Percentiles rank a stretch among this genome's conserved stretches.
These are phyloP conservation scores for Acanthamoeba royreba DNA, from an alignment of 208 protist genomes.

Conservation along the genomic window DNA sequence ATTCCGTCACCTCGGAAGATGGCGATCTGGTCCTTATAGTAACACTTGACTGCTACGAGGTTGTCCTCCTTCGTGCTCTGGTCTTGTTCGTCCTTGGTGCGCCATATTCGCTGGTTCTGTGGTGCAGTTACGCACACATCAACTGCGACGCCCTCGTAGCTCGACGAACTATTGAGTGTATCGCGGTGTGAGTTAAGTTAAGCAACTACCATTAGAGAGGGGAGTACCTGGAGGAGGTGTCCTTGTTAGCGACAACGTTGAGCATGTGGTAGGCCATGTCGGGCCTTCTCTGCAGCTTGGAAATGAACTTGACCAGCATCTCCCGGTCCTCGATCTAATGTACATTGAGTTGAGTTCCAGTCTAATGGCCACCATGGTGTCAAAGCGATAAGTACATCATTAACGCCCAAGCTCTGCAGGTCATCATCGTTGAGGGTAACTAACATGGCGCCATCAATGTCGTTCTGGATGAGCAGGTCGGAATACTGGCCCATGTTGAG, in stretches of 20 bases:
- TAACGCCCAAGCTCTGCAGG: background rate
- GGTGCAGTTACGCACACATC: background rate
- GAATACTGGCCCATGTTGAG: background rate
- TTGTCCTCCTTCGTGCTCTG: too few species aligned
- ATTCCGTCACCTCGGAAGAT: background rate
- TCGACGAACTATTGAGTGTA: too few species aligned
- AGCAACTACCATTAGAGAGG: too few species aligned
- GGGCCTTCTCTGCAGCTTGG: background rate
- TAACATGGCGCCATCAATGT: background rate
- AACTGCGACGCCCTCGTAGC: background rate
- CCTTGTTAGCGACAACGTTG: too few species aligned
- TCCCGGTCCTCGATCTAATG: background rate
- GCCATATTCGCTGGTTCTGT: background rate
- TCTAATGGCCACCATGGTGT: too few species aligned
- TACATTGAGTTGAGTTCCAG: too few species aligned
- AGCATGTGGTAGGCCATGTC: background rate
- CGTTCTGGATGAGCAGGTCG: constrained; percentile 5
- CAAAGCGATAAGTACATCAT: background rate
- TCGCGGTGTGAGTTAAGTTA: too few species aligned
- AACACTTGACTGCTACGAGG: background rate
- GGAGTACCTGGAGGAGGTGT: too few species aligned
- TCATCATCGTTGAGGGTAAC: background rate
- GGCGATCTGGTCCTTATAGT: background rate
- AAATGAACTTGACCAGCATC: background rate
- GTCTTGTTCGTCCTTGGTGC: background rate